phyloP scores from a whole-genome alignment of 2,329 filamentous ascomycete genomes.

The Didymosphaeria variabile region DNA sequence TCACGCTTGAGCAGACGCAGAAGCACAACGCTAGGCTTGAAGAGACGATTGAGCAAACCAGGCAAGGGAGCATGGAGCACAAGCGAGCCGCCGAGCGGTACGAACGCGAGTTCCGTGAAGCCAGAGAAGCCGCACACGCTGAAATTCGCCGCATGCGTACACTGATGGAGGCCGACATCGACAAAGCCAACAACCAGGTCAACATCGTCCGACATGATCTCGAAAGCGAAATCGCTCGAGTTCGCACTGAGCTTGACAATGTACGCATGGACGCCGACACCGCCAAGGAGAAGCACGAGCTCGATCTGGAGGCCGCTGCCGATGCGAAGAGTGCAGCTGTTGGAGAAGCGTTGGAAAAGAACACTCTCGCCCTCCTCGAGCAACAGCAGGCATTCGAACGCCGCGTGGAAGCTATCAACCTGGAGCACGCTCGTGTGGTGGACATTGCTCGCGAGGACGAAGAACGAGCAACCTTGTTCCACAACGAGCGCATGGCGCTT shows the following conservation, averaged over 20 bases:
- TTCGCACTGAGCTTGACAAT: conserved; percentile 79
- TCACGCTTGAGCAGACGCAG: conserved; percentile 71
- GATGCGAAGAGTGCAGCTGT: conserved; percentile 71
- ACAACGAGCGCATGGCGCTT: conserved; percentile 81
- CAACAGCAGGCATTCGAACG: conserved; percentile 54
- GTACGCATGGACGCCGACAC: conserved; percentile 82
- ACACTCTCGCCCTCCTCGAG: conserved; percentile 64
- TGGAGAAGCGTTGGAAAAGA: conserved; percentile 62
- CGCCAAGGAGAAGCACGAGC: conserved; percentile 80
- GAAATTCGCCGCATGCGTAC: conserved; percentile 84
- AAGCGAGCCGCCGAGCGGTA: conserved; percentile 73
- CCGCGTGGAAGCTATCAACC: conserved; percentile 54
- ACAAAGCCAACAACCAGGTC: conserved; percentile 84
- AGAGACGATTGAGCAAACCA: conserved; percentile 61
- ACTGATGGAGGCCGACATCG: conserved; percentile 81
- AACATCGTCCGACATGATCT: conserved; percentile 83
- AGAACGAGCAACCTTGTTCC: conserved; percentile 78
- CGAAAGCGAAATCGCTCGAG: conserved; percentile 77
- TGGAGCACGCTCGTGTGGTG: conserved; percentile 70
- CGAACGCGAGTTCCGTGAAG: conserved; percentile 85
- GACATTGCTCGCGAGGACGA: conserved; percentile 81
- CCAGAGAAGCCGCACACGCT: conserved; percentile 77
- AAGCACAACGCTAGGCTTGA: conserved; percentile 72
- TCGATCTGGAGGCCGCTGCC: conserved; percentile 83
- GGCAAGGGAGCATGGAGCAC: conserved; percentile 75